Evolutionary conservation across 2,329 filamentous ascomycete species (phyloP).

Genomic region (Phoma sp.): DNA sequence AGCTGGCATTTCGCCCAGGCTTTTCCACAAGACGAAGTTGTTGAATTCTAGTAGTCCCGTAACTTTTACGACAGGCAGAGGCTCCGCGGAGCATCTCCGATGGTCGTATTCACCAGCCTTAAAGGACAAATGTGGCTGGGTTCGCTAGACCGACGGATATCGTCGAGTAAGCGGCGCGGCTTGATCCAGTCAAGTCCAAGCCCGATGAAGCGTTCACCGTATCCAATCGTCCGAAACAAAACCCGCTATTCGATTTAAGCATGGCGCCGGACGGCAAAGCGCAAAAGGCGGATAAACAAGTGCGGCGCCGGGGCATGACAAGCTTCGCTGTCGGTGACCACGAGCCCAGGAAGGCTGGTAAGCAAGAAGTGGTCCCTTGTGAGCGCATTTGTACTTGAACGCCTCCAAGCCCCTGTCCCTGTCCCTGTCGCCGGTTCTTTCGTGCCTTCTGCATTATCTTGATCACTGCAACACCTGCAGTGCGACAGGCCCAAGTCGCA

Average conservation of each 20-base stretch:
- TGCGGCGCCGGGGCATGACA: conserved; percentile 12
- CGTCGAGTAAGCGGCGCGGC: conserved; percentile 14
- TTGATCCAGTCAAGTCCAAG: conserved; percentile 16
- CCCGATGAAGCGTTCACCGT: conserved; percentile 8
- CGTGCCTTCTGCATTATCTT: conserved; percentile 10
- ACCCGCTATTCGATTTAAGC: conserved; percentile 11
- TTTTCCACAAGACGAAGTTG: neutral
- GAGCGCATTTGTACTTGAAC: conserved; percentile 16
- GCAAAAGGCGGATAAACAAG: conserved; percentile 12
- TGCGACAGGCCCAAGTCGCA: conserved; percentile 10
- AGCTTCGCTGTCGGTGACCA: conserved; percentile 17
- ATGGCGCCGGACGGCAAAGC: conserved; percentile 14
- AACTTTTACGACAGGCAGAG: neutral
- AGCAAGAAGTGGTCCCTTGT: conserved; percentile 1
- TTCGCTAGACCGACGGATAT: conserved; percentile 10
- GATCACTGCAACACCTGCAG: conserved; percentile 10
- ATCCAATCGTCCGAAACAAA: conserved; percentile 12
- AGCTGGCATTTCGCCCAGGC: neutral
- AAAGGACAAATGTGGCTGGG: conserved; percentile 10
- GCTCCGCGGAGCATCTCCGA: neutral
- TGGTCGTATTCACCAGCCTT: neutral
- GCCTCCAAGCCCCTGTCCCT: conserved; percentile 7
- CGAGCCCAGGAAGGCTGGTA: conserved; percentile 17
- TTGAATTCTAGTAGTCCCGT: conserved; percentile 1
- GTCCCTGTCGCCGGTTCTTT: neutral